Evolutionary conservation across 1,284 basidiomycete genomes (phyloP), one percentile per base, ranked within the genome.

Genomic region (Meira miltonrushii): DNA sequence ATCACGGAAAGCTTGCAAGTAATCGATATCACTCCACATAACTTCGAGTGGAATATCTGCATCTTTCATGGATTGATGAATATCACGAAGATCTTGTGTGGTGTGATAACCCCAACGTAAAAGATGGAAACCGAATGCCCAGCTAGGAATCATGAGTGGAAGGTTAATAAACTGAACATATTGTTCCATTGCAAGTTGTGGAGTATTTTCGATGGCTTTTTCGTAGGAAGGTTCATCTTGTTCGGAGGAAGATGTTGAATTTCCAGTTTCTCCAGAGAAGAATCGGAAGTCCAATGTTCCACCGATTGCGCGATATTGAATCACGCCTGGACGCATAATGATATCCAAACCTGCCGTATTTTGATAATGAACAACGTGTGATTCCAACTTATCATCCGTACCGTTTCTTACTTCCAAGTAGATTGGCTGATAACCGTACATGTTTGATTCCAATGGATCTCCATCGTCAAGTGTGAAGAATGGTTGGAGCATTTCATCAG

Each of bases 1-100:
- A 75, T 87, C 86, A 8, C 86, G 82, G 52, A 83, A 80, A 28
- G 84, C 82, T 64, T 87, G 84, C 38, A 70, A 39, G 56, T 87
- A 67, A 77, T 89, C 87, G 61, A 88, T 88, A 66, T 88, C 87
- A 68, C 86, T 88, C 87, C 87, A 88, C 84, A 87, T 86, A 0
- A 85, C 85, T 74, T 88, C 86, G 2, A 88, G 81, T 2, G 87
- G 87, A 55, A 88, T 87, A 25, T 69, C 55, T 38, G 54, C 46
- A 12, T 55, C 37, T 5, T 61, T 50, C 69, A 71, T 71, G 7
- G 44, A 21, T 11, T 69, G 61, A 51, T 68, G 47, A 51, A 66
- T 51, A 6, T 54, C 57, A 12, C 62, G 65, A 1, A 65, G 64
- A 2, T 69, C 62, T 2, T 58, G 62, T 21, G 68, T 62, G 50